Evolutionary conservation across 2,329 filamentous ascomycete species (phyloP).

Genomic region (Xylariaceae sp.): DNA sequence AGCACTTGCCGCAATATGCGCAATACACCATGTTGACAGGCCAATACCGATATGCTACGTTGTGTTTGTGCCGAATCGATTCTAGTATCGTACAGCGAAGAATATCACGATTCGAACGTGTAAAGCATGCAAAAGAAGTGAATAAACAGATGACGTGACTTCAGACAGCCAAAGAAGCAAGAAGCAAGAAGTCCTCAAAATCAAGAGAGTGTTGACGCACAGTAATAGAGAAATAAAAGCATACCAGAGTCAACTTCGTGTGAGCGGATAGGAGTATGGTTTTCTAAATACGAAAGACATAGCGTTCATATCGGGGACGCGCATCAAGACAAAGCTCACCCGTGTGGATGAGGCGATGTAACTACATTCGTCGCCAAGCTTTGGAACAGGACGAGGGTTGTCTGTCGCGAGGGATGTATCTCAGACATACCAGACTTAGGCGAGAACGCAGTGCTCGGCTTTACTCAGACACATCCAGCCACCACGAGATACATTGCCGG

Average conservation of each 20-base stretch:
- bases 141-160: not conserved
- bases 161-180: too few species aligned
- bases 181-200: too few species aligned
- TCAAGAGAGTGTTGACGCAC: too few species aligned
- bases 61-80: not conserved
- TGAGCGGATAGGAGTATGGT: slow-evolving; percentile 13
- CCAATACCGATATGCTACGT: not conserved
- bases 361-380: slow-evolving; percentile 19
- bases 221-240: not conserved
- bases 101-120: not conserved
- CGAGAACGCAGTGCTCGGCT: slow-evolving; percentile 22
- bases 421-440: slow-evolving; percentile 22
- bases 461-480: slow-evolving; percentile 24
- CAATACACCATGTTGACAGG: slow-evolving; percentile 40
- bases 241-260: slow-evolving; percentile 8
- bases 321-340: slow-evolving; percentile 16
- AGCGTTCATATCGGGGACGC: slow-evolving; percentile 17
- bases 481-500: slow-evolving; percentile 21
- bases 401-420: slow-evolving; percentile 24
- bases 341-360: slow-evolving; percentile 17
- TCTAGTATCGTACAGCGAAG: not conserved
- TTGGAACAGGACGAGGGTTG: slow-evolving; percentile 18
- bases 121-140: not conserved
- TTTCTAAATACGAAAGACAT: slow-evolving; percentile 23
- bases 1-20: slow-evolving; percentile 51